These are phyloP conservation scores for Penicillium sp. DNA, from an alignment of 2,329 filamentous ascomycete species.

Conservation along the genomic window DNA sequence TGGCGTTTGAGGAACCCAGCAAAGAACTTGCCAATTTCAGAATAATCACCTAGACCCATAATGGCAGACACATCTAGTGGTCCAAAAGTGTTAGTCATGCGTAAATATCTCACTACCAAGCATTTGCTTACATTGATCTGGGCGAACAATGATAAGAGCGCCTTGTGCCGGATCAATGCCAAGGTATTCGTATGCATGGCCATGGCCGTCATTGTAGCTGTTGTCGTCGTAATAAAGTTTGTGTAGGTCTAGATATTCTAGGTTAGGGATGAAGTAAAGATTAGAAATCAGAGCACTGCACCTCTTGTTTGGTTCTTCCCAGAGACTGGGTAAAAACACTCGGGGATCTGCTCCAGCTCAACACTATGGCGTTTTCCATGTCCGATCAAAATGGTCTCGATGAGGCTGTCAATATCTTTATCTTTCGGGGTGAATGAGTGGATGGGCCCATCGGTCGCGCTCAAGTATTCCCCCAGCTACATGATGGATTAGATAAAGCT, in stretches of 20 bases:
- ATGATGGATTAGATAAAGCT: conserved; percentile 5
- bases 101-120: neutral
- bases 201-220: conserved; percentile 56
- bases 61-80: conserved; percentile 42
- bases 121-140: conserved; percentile 57
- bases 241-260: conserved; percentile 49
- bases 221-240: conserved; percentile 59
- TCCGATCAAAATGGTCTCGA: conserved; percentile 58
- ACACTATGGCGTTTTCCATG: conserved; percentile 48
- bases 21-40: conserved; percentile 37
- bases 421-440: conserved; percentile 44
- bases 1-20: conserved; percentile 30
- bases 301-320: conserved; percentile 57
- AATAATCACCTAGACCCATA: conserved; percentile 31
- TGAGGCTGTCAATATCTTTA: conserved; percentile 53
- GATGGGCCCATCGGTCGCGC: conserved; percentile 43
- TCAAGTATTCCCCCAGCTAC: conserved; percentile 42
- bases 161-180: conserved; percentile 50
- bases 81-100: neutral
- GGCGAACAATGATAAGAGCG: conserved; percentile 55
- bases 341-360: conserved; percentile 54
- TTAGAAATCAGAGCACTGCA: conserved; percentile 28
- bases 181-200: conserved; percentile 57
- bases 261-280: neutral
- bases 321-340: conserved; percentile 55